Evolutionary conservation across 2,329 filamentous ascomycete species (phyloP), one percentile per base, ranked within the genome.

Genomic region (Sporothrix pallida): DNA sequence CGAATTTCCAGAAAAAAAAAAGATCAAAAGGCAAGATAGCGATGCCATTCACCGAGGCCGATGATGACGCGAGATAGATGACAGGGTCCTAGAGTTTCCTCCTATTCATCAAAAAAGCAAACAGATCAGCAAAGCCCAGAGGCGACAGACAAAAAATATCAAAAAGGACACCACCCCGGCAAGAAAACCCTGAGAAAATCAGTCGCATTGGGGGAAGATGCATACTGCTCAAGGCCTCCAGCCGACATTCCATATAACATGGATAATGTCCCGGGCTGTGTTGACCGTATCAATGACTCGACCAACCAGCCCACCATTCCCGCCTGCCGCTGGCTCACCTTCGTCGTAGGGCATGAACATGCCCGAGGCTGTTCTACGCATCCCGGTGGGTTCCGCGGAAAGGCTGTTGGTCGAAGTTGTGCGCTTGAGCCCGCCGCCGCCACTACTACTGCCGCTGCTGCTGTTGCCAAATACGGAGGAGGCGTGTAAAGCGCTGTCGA

Each of bases 341-440:
- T 94, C 92, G 77, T 94, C 92, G 78, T 91, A 92, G 8, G 94
- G 93, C 92, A 97, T 95, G 78, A 97, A 92, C 93, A 97, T 97
- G 77, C 94, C 94, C 54, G 93, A 96, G 70, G 90, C 86, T 23
- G 93, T 97, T 77, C 94, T 88, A 75, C 91, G 90, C 85, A 97
- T 91, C 71, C 91, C 90, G 20, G 82, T 84, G 60, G 86, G 83
- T 74, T 88, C 86, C 23, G 83, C 84, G n/a, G 80, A 81, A n/a
- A 88, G 81, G 75, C 83, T 86, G 78, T 81, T 81, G 56, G 84
- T 81, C 31, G 87, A 87, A n/a, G 83, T 78, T 23, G 86, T 84
- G 73, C 86, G 84, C 52, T 84, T 83, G n/a, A 87, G 76, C 13
- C 82, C 83, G 9, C 76, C 75, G 13, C 73, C 68, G 10, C 73